A percentile compares a stretch with the other conserved stretches of the same genome.
These are phyloP conservation scores for Cytospora piceicola DNA, from an alignment of 2,329 filamentous ascomycete genomes.

Conservation along the genomic window DNA sequence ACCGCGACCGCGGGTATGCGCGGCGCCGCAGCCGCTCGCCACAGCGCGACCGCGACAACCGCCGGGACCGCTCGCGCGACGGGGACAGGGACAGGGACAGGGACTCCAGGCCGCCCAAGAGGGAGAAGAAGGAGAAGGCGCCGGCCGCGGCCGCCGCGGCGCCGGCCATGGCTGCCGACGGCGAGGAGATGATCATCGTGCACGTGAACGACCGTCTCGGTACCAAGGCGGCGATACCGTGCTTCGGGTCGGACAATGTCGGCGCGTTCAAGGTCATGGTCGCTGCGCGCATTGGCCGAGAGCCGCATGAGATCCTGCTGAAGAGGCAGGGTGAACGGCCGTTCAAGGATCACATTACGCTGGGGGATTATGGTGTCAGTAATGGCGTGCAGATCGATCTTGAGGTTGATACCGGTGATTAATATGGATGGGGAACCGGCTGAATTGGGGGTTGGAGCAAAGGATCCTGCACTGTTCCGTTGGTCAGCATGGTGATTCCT, in stretches of 20 bases:
- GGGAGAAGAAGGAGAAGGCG: slow-evolving; percentile 40
- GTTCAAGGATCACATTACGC: slow-evolving; percentile 86
- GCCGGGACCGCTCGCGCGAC: slow-evolving; percentile 29
- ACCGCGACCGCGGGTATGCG: slow-evolving; percentile 27
- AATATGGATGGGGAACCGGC: slow-evolving; percentile 32
- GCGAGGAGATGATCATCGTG: slow-evolving; percentile 89
- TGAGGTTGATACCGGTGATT: slow-evolving; percentile 65
- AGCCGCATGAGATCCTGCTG: slow-evolving; percentile 88
- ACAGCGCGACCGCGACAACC: slow-evolving; percentile 31
- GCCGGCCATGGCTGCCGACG: slow-evolving; percentile 35
- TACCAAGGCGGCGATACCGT: slow-evolving; percentile 93
- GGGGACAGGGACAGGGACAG: slow-evolving; percentile 35
- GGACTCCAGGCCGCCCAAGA: slow-evolving; percentile 32
- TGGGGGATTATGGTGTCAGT: slow-evolving; percentile 92
- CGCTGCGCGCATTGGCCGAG: slow-evolving; percentile 83
- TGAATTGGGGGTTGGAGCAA: not conserved
- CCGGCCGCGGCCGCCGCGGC: slow-evolving; percentile 37
- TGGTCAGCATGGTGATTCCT: not conserved
- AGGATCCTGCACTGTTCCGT: not conserved
- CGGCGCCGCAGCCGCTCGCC: slow-evolving; percentile 38
- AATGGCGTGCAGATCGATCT: slow-evolving; percentile 78
- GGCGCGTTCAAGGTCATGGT: slow-evolving; percentile 90
- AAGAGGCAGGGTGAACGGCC: slow-evolving; percentile 91
- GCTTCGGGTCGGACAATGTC: slow-evolving; percentile 81
- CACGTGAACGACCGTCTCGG: slow-evolving; percentile 94